phyloP scores from a whole-genome alignment of 805 yeast species.

The Metschnikowia shivogae region DNA sequence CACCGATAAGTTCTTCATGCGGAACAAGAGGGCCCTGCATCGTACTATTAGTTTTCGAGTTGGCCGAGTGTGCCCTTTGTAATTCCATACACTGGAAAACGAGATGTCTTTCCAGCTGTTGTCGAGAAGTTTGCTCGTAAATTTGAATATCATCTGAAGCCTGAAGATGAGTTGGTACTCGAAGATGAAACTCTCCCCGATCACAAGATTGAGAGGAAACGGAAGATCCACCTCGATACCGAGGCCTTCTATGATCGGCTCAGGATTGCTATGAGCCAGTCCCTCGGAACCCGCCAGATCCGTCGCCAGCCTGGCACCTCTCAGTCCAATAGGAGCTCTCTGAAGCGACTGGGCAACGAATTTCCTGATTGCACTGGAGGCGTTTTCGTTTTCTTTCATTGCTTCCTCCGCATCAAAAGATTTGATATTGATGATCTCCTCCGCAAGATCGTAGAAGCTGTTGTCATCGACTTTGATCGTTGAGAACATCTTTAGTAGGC shows the following conservation, averaged over 20 bases:
- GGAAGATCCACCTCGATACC: constrained; percentile 65
- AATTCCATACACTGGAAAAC: constrained; percentile 64
- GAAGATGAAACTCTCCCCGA: constrained; percentile 63
- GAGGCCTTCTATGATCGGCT: constrained; percentile 45
- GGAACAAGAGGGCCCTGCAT: constrained; percentile 51
- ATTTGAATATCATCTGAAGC: constrained; percentile 59
- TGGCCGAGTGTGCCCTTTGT: constrained; percentile 37
- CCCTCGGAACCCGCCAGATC: constrained; percentile 5
- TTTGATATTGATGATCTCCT: constrained; percentile 49
- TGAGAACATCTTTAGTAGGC: constrained; percentile 14
- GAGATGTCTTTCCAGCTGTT: constrained; percentile 62
- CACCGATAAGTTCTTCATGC: constrained; percentile 54
- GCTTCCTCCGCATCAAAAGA: constrained; percentile 54
- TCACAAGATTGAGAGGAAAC: constrained; percentile 77
- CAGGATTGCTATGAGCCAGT: constrained; percentile 7
- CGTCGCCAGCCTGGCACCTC: neutral
- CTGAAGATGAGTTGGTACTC: constrained; percentile 81
- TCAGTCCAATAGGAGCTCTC: constrained; percentile 5
- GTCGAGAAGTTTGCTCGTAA: constrained; percentile 55
- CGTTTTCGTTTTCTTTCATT: constrained; percentile 21
- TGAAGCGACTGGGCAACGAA: constrained; percentile 16
- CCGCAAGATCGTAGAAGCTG: constrained; percentile 42
- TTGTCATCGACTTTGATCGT: constrained; percentile 41
- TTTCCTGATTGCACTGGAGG: constrained; percentile 13
- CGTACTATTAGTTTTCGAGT: constrained; percentile 52